Percentiles rank a stretch among this genome's conserved stretches.
These are phyloP conservation scores for Kazachstania sp. DNA, from an alignment of 1,139 yeast genomes.

Conservation along the genomic window DNA sequence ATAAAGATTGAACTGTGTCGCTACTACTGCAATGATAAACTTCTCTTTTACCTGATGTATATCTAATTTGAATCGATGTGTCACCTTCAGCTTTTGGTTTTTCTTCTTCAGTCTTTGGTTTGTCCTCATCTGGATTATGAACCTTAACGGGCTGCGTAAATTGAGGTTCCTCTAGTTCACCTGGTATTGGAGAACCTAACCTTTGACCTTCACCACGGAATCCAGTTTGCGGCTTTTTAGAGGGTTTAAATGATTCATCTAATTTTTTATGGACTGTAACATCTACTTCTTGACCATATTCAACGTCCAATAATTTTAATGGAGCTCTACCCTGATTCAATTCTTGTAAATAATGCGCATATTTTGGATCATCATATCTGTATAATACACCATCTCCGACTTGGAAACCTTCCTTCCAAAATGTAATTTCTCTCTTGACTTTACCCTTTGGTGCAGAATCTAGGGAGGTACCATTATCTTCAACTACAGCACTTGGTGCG, in stretches of 20 bases:
- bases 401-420: slow-evolving; percentile 95
- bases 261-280: slow-evolving; percentile 74
- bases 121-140: slow-evolving; percentile 4
- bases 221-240: slow-evolving; percentile 61
- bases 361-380: slow-evolving; percentile 85
- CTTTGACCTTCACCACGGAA: slow-evolving; percentile 81
- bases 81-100: slow-evolving; percentile 48
- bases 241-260: slow-evolving; percentile 74
- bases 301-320: slow-evolving; percentile 69
- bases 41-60: slow-evolving; percentile 70
- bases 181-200: slow-evolving; percentile 83
- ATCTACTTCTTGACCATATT: slow-evolving; percentile 91
- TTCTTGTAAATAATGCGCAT: slow-evolving; percentile 66
- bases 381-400: slow-evolving; percentile 84
- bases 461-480: slow-evolving; percentile 27
- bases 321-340: slow-evolving; percentile 92
- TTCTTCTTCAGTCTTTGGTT: slow-evolving; percentile 10
- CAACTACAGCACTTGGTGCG: slow-evolving; percentile 36
- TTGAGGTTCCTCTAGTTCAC: slow-evolving; percentile 36
- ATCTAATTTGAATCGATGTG: slow-evolving; percentile 69
- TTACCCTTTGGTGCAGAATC: slow-evolving; percentile 28
- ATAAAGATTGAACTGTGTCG: slow-evolving; percentile 61
- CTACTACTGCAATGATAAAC: slow-evolving; percentile 56
- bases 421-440: slow-evolving; percentile 70
- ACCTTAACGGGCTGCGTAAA: not conserved